Evolutionary conservation across 225 moss, liverwort and hornwort genomes (phyloP).

Genomic region (Marchantia paleacea): DNA sequence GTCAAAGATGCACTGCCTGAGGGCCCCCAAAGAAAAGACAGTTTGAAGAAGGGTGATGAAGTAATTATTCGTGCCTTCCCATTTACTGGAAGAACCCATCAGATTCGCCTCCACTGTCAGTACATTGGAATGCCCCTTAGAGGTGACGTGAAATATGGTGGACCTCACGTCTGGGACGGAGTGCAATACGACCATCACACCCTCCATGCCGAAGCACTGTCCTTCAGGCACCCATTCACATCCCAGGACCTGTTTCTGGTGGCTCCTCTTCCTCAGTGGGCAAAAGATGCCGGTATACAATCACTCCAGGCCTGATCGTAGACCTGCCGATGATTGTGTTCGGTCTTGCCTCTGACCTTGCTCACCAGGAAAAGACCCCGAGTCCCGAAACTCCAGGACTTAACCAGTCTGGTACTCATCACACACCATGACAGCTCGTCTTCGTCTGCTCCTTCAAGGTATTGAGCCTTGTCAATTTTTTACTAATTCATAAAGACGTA

Average conservation of each 20-base stretch:
- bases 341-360: too few species aligned
- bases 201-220: constrained; percentile 83
- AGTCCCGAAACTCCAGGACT: too few species aligned
- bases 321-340: too few species aligned
- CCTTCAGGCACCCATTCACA: constrained; percentile 81
- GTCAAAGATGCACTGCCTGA: background rate
- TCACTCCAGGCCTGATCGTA: constrained; percentile 14
- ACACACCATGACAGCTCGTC: too few species aligned
- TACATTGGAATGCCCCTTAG: constrained; percentile 75
- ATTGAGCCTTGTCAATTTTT: too few species aligned
- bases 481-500: too few species aligned
- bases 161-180: constrained; percentile 65
- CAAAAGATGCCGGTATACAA: constrained; percentile 51
- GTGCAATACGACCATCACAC: constrained; percentile 68
- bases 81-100: constrained; percentile 90
- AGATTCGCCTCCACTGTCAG: constrained; percentile 89
- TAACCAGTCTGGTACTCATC: too few species aligned
- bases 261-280: constrained; percentile 81
- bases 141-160: constrained; percentile 94
- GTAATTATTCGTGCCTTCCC: constrained; percentile 79
- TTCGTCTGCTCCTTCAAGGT: too few species aligned
- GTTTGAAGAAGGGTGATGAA: constrained; percentile 27
- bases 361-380: too few species aligned
- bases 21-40: constrained; percentile 13
- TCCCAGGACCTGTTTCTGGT: constrained; percentile 49